Percentiles rank a stretch among this genome's conserved stretches.
phyloP scores from a whole-genome alignment of 768 basidiomycete genomes.

The Termitomyces sp. region DNA sequence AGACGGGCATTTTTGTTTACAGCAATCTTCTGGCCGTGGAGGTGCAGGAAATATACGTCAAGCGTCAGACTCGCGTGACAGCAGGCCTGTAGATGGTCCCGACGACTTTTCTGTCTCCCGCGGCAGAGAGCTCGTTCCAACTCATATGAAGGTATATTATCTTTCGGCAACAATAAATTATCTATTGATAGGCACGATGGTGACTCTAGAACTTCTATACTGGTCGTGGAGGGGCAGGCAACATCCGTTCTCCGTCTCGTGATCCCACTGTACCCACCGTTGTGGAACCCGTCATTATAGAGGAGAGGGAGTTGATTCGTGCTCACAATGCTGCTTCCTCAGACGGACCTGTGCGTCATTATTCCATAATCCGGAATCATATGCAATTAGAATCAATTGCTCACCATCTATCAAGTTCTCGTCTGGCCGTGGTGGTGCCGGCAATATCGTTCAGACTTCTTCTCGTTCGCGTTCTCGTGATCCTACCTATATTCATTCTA shows the following conservation, averaged over 20 bases:
- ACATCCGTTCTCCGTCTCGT: constrained; percentile 78
- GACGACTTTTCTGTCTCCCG: constrained; percentile 58
- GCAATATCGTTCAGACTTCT: constrained; percentile 47
- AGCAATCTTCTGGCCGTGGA: constrained; percentile 65
- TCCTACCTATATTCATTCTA: constrained; percentile 36
- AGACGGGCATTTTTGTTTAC: not conserved
- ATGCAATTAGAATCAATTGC: not conserved
- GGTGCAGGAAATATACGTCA: constrained; percentile 66
- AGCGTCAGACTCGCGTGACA: constrained; percentile 43
- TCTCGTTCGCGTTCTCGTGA: constrained; percentile 52
- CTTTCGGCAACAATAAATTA: not conserved
- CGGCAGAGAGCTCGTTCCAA: constrained; percentile 53
- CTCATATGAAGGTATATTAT: constrained; percentile 33
- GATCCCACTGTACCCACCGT: constrained; percentile 30
- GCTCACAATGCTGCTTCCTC: constrained; percentile 29
- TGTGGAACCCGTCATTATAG: constrained; percentile 28
- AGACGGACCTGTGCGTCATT: constrained; percentile 31
- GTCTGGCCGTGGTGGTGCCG: constrained; percentile 61
- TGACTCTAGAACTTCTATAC: constrained; percentile 41
- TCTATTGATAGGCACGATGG: not conserved
- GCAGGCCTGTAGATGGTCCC: constrained; percentile 38
- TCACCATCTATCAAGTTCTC: constrained; percentile 38
- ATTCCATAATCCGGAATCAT: not conserved
- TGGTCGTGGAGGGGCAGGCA: constrained; percentile 83
- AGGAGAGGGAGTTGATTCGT: constrained; percentile 36